Percentiles rank a stretch among this genome's conserved stretches.
These are phyloP conservation scores for Psilocybe sp. DNA, from an alignment of 768 basidiomycete genomes.

Conservation along the genomic window DNA sequence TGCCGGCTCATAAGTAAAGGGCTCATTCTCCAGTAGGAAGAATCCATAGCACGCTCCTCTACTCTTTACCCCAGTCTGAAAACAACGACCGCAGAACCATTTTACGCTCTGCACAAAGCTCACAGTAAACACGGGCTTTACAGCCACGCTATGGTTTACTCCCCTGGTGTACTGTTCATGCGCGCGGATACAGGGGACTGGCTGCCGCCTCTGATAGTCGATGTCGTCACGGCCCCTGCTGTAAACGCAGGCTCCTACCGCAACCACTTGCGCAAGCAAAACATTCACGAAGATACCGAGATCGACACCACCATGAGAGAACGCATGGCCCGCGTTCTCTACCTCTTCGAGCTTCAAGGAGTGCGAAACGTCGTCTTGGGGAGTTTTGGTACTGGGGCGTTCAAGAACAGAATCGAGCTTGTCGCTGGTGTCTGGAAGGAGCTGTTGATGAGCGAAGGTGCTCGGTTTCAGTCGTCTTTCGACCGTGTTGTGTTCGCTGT, in stretches of 20 bases:
- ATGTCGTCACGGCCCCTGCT: constrained; percentile 66
- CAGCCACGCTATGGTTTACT: constrained; percentile 73
- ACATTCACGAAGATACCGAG: constrained; percentile 14
- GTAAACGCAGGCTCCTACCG: constrained; percentile 57
- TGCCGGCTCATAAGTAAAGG: not conserved
- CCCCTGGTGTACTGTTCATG: constrained; percentile 56
- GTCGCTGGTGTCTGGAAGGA: constrained; percentile 66
- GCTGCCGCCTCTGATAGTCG: constrained; percentile 53
- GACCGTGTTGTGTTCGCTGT: constrained; percentile 67
- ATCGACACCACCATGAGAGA: constrained; percentile 54
- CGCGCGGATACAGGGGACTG: constrained; percentile 57
- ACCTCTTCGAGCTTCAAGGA: constrained; percentile 57
- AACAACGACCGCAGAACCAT: constrained; percentile 46
- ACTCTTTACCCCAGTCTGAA: constrained; percentile 62
- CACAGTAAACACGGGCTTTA: constrained; percentile 56
- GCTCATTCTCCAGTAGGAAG: constrained; percentile 45
- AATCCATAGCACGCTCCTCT: constrained; percentile 73
- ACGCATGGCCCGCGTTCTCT: constrained; percentile 65
- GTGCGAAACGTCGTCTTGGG: constrained; percentile 63
- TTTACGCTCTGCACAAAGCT: constrained; percentile 52
- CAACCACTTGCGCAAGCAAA: constrained; percentile 10
- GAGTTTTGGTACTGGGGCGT: constrained; percentile 75
- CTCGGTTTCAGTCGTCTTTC: constrained; percentile 53
- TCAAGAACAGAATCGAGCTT: constrained; percentile 53
- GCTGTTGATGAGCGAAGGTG: constrained; percentile 34